Evolutionary conservation across 2,329 filamentous ascomycete species (phyloP).

Genomic region (Pseudofabraea citricarpa): DNA sequence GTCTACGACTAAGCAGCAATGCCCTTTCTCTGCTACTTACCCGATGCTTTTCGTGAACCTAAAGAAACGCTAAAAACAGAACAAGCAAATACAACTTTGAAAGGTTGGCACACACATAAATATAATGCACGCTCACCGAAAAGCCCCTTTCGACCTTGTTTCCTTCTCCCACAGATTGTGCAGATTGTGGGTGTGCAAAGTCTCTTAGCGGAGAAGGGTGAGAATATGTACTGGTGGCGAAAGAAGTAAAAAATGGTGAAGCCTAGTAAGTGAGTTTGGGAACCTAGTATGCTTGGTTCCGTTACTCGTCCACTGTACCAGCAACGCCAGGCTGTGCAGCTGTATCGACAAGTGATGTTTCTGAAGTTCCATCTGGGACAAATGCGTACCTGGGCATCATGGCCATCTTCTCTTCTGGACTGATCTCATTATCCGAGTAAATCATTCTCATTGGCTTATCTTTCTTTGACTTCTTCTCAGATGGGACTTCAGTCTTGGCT

Average conservation of each 20-base stretch:
- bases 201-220: slow-evolving; percentile 1
- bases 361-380: slow-evolving; percentile 37
- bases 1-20: background rate
- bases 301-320: slow-evolving; percentile 20
- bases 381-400: slow-evolving; percentile 71
- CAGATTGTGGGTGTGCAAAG: too few species aligned
- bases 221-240: slow-evolving; percentile 6
- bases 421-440: slow-evolving; percentile 74
- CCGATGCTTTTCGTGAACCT: slow-evolving; percentile 6
- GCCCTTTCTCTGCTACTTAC: slow-evolving; percentile 13
- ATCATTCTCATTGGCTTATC: slow-evolving; percentile 68
- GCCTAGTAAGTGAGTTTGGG: too few species aligned
- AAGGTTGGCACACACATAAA: background rate
- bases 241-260: slow-evolving; percentile 10
- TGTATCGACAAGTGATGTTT: slow-evolving; percentile 24
- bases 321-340: slow-evolving; percentile 17
- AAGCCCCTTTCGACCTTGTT: background rate
- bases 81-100: too few species aligned
- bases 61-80: slow-evolving; percentile 19
- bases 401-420: slow-evolving; percentile 88
- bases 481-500: slow-evolving; percentile 33
- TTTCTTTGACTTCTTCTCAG: slow-evolving; percentile 64
- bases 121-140: background rate
- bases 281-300: too few species aligned
- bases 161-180: too few species aligned